Percentiles rank a stretch among this genome's conserved stretches.
Evolutionary conservation across 805 yeast genomes (phyloP).

Genomic region (Wickerhamomyces xylosicus): DNA sequence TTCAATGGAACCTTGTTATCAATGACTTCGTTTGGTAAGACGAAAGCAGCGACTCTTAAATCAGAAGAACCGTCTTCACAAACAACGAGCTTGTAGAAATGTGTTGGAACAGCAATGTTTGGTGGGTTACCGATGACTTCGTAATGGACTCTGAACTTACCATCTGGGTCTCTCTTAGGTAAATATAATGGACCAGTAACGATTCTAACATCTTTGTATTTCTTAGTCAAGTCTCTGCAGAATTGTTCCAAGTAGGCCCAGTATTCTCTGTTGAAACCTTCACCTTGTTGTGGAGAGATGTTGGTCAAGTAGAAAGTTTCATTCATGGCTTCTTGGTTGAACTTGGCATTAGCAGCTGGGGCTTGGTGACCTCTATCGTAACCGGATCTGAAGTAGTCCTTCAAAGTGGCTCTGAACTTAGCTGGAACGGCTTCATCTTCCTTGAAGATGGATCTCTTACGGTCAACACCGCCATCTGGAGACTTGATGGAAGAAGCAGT

Average conservation of each 20-base stretch:
- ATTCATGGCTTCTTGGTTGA: constrained; percentile 84
- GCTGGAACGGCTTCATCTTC: constrained; percentile 82
- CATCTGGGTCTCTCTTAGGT: constrained; percentile 68
- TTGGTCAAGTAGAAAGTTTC: constrained; percentile 86
- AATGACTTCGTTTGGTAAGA: constrained; percentile 79
- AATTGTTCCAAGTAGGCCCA: constrained; percentile 97
- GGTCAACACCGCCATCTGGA: constrained; percentile 44
- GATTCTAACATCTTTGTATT: constrained; percentile 67
- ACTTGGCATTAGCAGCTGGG: constrained; percentile 96
- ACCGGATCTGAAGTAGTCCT: constrained; percentile 90
- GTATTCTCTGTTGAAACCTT: constrained; percentile 92
- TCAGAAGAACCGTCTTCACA: constrained; percentile 52
- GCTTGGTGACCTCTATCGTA: constrained; percentile 97
- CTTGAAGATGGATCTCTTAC: constrained; percentile 71
- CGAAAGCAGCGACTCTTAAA: constrained; percentile 84
- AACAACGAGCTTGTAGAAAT: constrained; percentile 82
- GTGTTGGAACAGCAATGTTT: constrained; percentile 93
- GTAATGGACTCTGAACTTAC: constrained; percentile 74
- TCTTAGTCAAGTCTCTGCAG: constrained; percentile 62
- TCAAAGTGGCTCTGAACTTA: constrained; percentile 62
- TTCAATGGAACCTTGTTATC: constrained; percentile 61
- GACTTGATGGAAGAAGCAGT: constrained; percentile 57
- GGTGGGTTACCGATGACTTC: constrained; percentile 98
- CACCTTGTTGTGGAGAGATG: constrained; percentile 96
- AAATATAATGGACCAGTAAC: constrained; percentile 91